Evolutionary conservation across 2,329 filamentous ascomycete genomes (phyloP), one percentile per base, ranked within the genome.

Genomic region (Domatiomyces catenatus): DNA sequence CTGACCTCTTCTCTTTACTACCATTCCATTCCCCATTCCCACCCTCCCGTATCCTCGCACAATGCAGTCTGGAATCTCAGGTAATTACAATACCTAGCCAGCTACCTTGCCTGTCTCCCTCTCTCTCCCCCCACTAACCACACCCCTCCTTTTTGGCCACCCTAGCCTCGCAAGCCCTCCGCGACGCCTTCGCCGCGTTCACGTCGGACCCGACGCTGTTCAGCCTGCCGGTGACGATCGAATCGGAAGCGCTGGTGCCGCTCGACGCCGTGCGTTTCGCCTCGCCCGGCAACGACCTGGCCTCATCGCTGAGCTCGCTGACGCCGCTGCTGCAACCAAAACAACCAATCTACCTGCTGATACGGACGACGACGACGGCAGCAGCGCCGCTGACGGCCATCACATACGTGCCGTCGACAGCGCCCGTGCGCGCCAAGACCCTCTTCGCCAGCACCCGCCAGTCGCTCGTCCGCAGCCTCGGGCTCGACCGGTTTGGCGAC

Each of bases 401-500:
- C 26, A 81, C 79, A 39, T 82, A 80, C 60, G 76, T 83, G 20
- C 79, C 79, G 6, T 76, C 77, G 53, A 68, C 77, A 45, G 78
- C 79, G 4, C 76, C 76, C 0, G 79, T 82, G 39, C 75, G 79
- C 36, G 72, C 79, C 53, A 83, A 83, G 66, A 83, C 77, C 63
- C 72, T 83, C 32, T 81, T 81, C 64, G 79, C 79, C 15, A 74
- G 73, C n/a, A 81, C 79, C 39, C 73, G 79, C 2, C 65, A 79
- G 28, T 80, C 77, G 1, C 67, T 83, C 12, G 69, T 74, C 15
- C 67, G 79, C 4, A 78, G 81, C 59, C 67, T 83, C 20, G 79
- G 79, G 44, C 71, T 71, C 46, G 78, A 82, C 64, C 72, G 79
- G 54, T 82, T 83, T 63, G 52, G 45, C 17, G 71, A 75, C 48